Percentiles rank a stretch among this genome's conserved stretches.
These are phyloP conservation scores for Epichloe aotearoae DNA, from an alignment of 2,329 filamentous ascomycete species.

Conservation along the genomic window DNA sequence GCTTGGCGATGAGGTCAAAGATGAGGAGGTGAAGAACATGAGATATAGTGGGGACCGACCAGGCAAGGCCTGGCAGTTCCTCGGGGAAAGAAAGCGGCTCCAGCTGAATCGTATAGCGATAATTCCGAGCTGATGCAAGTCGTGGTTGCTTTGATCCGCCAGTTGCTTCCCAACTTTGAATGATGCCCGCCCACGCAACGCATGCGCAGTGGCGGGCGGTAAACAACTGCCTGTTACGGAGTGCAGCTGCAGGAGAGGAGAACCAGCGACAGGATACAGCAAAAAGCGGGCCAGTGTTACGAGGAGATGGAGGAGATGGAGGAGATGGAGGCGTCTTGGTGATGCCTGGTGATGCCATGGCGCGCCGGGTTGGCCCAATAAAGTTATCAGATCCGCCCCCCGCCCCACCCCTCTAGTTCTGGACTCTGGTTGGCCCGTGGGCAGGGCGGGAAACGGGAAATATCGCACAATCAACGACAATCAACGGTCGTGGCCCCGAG, in stretches of 20 bases:
- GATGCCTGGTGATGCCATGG: background rate
- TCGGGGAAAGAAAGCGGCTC: too few relatives aligned
- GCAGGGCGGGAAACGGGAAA: background rate
- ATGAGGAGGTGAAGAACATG: background rate
- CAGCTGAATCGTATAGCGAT: background rate
- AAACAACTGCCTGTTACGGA: background rate
- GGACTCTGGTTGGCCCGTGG: too few relatives aligned
- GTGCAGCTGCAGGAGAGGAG: too few relatives aligned
- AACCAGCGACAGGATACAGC: too few relatives aligned
- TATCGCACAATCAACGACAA: background rate
- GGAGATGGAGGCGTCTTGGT: too few relatives aligned
- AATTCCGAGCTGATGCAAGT: background rate
- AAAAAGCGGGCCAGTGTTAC: too few relatives aligned
- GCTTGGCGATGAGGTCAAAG: background rate
- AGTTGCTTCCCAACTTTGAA: too few relatives aligned
- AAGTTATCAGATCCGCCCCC: slow-evolving; percentile 13
- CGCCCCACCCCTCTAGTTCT: background rate
- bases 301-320: too few relatives aligned
- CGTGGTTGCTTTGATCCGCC: background rate
- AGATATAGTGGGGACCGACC: too few relatives aligned
- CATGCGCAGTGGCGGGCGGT: too few relatives aligned
- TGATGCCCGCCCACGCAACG: too few relatives aligned
- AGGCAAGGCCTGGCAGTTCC: background rate
- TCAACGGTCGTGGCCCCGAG: too few relatives aligned
- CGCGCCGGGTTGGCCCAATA: slow-evolving; percentile 3